phyloP scores from a whole-genome alignment of 495 filamentous ascomycete genomes.

The Staphylotrichum tortipilum region DNA sequence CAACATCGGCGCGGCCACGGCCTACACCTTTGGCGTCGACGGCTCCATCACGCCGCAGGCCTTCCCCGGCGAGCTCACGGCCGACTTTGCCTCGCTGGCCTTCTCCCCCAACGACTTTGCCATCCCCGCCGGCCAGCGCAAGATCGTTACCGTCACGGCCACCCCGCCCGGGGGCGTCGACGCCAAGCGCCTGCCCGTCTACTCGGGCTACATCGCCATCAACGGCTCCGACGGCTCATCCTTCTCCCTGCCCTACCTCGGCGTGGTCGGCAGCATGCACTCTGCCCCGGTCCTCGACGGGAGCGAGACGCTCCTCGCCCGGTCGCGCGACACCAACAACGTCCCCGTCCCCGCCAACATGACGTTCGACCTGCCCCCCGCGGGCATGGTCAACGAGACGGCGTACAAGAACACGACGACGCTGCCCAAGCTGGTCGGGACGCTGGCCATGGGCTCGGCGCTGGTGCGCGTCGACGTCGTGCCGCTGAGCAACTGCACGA shows the following conservation, averaged over 20 bases:
- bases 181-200: slow-evolving; percentile 38
- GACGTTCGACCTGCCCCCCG: slow-evolving; percentile 35
- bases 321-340: slow-evolving; percentile 24
- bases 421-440: slow-evolving; percentile 20
- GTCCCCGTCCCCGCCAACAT: slow-evolving; percentile 25
- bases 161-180: slow-evolving; percentile 33
- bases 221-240: slow-evolving; percentile 41
- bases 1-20: slow-evolving; percentile 35
- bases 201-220: slow-evolving; percentile 45
- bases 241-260: slow-evolving; percentile 44
- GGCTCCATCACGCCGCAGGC: slow-evolving; percentile 22
- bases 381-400: slow-evolving; percentile 27
- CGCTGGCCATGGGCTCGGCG: slow-evolving; percentile 37
- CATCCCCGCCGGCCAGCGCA: slow-evolving; percentile 29
- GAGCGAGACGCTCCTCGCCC: slow-evolving; percentile 24
- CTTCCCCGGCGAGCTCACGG: slow-evolving; percentile 34
- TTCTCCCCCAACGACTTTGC: slow-evolving; percentile 26
- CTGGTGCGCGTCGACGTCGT: slow-evolving; percentile 38
- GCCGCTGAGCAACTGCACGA: slow-evolving; percentile 22
- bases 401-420: slow-evolving; percentile 20
- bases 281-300: slow-evolving; percentile 31
- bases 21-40: slow-evolving; percentile 32
- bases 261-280: slow-evolving; percentile 39
- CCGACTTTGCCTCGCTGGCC: slow-evolving; percentile 27
- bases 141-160: slow-evolving; percentile 34